Percentiles rank a stretch among this genome's conserved stretches.
Evolutionary conservation across 2,329 filamentous ascomycete genomes (phyloP).

Genomic region (Orbilia quercus): DNA sequence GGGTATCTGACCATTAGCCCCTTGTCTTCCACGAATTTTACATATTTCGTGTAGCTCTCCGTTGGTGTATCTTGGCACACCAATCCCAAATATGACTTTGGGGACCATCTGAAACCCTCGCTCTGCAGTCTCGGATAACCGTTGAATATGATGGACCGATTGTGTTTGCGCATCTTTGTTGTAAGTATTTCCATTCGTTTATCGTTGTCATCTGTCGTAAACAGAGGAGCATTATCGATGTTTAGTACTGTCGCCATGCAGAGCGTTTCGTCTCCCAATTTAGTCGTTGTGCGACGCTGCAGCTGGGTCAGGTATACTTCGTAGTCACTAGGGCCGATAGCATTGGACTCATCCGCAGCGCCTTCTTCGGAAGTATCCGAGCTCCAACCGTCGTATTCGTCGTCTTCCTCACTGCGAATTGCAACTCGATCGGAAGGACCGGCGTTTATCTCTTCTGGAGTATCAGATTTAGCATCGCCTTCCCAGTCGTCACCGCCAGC

Average conservation of each 20-base stretch:
- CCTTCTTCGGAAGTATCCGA: neutral
- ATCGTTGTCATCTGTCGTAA: constrained; percentile 3
- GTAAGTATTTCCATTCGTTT: neutral
- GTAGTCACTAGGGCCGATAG: constrained; percentile 14
- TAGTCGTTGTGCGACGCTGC: constrained; percentile 28
- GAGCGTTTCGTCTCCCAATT: constrained; percentile 48
- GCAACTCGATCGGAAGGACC: neutral
- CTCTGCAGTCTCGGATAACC: neutral
- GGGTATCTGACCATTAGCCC: neutral
- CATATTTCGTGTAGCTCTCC: neutral
- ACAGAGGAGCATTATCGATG: constrained; percentile 14
- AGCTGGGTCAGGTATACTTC: constrained; percentile 6
- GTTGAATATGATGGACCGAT: constrained; percentile 1
- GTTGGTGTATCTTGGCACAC: neutral
- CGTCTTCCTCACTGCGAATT: constrained; percentile 6
- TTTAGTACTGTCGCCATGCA: constrained; percentile 41
- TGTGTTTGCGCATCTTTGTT: neutral
- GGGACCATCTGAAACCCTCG: constrained; percentile 1
- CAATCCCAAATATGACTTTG: neutral
- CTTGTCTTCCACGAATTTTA: neutral
- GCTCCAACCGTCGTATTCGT: constrained; percentile 4
- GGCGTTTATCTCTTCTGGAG: neutral
- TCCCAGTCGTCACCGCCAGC: neutral
- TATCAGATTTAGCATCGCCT: constrained; percentile 12
- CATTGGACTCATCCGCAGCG: neutral